These are phyloP conservation scores for Acanthamoeba royreba DNA, from an alignment of 208 protist species.

Conservation along the genomic window DNA sequence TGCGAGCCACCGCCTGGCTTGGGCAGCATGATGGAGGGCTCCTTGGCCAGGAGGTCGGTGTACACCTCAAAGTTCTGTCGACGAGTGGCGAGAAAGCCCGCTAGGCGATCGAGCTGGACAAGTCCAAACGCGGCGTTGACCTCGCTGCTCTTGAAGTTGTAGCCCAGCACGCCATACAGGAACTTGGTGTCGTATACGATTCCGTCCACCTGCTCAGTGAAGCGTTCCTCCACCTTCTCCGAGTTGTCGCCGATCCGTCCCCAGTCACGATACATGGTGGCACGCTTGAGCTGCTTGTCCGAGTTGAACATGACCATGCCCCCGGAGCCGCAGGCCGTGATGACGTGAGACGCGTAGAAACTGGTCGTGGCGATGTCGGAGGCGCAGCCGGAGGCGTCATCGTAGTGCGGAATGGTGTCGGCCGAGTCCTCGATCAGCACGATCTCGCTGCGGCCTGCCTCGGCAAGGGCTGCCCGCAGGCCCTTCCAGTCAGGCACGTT, in stretches of 20 bases:
- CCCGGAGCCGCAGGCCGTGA: slow-evolving; percentile 50
- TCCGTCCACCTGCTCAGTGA: slow-evolving; percentile 46
- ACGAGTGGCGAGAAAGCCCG: not conserved
- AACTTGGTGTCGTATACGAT: slow-evolving; percentile 68
- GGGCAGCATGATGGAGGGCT: not conserved
- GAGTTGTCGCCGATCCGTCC: slow-evolving; percentile 57
- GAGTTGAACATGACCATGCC: slow-evolving; percentile 65
- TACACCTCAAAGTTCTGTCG: not conserved
- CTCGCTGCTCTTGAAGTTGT: slow-evolving; percentile 64
- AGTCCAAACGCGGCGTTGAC: slow-evolving; percentile 66
- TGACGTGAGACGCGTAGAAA: slow-evolving; percentile 57
- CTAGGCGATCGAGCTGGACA: slow-evolving; percentile 47
- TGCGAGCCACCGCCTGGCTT: not conserved
- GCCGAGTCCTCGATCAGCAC: slow-evolving; percentile 58
- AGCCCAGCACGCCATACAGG: slow-evolving; percentile 54
- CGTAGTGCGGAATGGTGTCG: too few relatives aligned
- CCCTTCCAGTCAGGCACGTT: slow-evolving; percentile 62
- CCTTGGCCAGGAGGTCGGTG: not conserved
- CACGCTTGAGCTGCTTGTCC: not conserved
- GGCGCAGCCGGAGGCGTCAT: too few relatives aligned
- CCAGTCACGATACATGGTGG: slow-evolving; percentile 58
- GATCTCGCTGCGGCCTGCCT: slow-evolving; percentile 20
- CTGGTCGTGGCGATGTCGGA: slow-evolving; percentile 49
- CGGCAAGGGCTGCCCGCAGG: not conserved
- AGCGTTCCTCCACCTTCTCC: slow-evolving; percentile 53